Evolutionary conservation across 2,329 filamentous ascomycete genomes (phyloP), one percentile per base, ranked within the genome.

Genomic region (Aspergillus transmontanensis): DNA sequence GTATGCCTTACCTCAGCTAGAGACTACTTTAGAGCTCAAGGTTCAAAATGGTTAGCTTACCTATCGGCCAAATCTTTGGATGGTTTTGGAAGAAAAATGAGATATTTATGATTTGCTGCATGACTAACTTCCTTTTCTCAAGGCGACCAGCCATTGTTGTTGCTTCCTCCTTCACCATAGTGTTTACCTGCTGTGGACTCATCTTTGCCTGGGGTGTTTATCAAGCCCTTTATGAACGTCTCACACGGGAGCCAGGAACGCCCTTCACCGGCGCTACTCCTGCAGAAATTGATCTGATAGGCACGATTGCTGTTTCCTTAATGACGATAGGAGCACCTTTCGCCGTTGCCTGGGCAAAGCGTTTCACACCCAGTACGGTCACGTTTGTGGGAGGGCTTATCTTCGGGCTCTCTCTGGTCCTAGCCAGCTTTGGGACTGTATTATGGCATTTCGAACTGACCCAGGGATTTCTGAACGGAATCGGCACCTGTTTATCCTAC

Each of bases 161-260:
- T 10, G 61, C 56, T 4, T 66, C 70, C 16, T 69, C 73, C 43
- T 75, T 75, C 55, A 64, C 71, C 16, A 66, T 75, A 10, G 77
- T 74, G 65, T 75, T 77, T 59, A 78, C 75, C n/a, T 73, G 71
- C 34, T 78, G 76, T 59, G 76, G 75, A 12, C 70, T 79, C 16
- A 72, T 75, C 57, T 81, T 81, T 64, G 70, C 75, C n/a, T 81
- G 78, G 55, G 79, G 79, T 16, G 75, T 80, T 34, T 81, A 79
- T 58, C 77, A 80, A 68, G 77, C 73, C 3, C 73, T 79, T 9
- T 80, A 80, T 56, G 75, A 79, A 64, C 68, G 73, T 34, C 71
- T 79, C 71, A 64, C 70, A n/a, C 60, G 59, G 28, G 57, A 69
- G 21, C 46, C 65, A 23, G 53, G 59, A 21, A 75, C 69, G 0